These are phyloP conservation scores for Malus hybrid DNA, from an alignment of 331 rosid species.

Conservation along the genomic window DNA sequence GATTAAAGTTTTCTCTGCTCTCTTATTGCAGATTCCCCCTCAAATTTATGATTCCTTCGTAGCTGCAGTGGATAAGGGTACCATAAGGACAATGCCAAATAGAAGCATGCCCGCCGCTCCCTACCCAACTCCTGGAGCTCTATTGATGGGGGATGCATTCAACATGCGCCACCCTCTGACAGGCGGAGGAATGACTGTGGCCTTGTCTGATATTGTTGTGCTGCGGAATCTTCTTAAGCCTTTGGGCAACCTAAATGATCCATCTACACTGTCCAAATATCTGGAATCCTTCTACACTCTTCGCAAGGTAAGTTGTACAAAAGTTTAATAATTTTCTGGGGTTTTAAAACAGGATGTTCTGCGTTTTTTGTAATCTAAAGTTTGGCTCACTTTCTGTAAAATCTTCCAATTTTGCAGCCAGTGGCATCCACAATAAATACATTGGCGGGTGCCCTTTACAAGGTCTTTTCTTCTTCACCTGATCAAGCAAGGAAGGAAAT, in stretches of 20 bases:
- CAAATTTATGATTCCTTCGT: conserved; percentile 63
- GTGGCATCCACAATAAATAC: conserved; percentile 98
- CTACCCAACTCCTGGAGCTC: conserved; percentile 87
- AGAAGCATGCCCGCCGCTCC: conserved; percentile 99
- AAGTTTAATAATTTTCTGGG: neutral
- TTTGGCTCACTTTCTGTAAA: neutral
- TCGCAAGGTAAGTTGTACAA: conserved; percentile 49
- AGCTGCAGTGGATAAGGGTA: conserved; percentile 80
- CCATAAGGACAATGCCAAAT: conserved; percentile 89
- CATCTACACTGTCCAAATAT: conserved; percentile 72
- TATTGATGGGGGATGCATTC: conserved; percentile 95
- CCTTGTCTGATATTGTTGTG: conserved; percentile 83
- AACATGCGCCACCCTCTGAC: conserved; percentile 99
- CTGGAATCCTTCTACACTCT: conserved; percentile 83
- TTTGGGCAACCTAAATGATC: conserved; percentile 60
- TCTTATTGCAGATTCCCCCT: conserved; percentile 58
- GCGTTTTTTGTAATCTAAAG: neutral
- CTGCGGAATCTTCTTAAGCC: conserved; percentile 84
- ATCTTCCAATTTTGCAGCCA: conserved; percentile 48
- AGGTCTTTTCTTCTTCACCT: conserved; percentile 86
- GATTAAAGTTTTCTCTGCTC: neutral
- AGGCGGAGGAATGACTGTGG: conserved; percentile 97
- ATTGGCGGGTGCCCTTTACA: conserved; percentile 93
- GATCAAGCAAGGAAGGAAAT: conserved; percentile 92
- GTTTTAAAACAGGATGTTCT: neutral